These are phyloP conservation scores for Fraxinus americana DNA, from an alignment of 257 asterid species.

Conservation along the genomic window DNA sequence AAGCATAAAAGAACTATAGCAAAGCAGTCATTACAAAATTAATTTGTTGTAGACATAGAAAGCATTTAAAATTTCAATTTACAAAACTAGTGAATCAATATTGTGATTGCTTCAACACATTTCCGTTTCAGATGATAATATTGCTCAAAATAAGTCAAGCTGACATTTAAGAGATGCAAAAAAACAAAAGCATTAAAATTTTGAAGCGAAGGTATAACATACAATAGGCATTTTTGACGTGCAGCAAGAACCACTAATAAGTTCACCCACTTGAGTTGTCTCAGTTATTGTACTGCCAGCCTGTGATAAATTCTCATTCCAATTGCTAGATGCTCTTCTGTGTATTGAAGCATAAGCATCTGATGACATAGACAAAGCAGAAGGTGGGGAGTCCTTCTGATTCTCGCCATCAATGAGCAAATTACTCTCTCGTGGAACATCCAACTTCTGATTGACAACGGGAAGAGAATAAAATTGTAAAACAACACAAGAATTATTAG, in stretches of 20 bases:
- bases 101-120: slow-evolving; percentile 18
- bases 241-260: slow-evolving; percentile 68
- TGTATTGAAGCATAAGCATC: slow-evolving; percentile 31
- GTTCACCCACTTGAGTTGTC: slow-evolving; percentile 82
- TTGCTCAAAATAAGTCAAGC: slow-evolving; percentile 18
- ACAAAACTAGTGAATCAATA: background rate
- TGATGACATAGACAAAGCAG: slow-evolving; percentile 45
- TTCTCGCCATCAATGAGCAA: slow-evolving; percentile 52
- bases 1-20: slow-evolving; percentile 12
- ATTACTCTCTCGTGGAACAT: slow-evolving; percentile 55
- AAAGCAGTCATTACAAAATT: background rate
- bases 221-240: slow-evolving; percentile 68
- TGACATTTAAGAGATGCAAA: slow-evolving; percentile 10
- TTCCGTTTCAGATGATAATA: slow-evolving; percentile 12
- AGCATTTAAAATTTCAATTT: background rate
- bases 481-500: slow-evolving; percentile 20
- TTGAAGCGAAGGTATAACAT: slow-evolving; percentile 40
- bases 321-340: slow-evolving; percentile 70
- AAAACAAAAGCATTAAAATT: slow-evolving; percentile 18
- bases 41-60: too few species aligned
- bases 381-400: slow-evolving; percentile 58
- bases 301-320: slow-evolving; percentile 84
- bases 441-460: slow-evolving; percentile 68
- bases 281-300: slow-evolving; percentile 81
- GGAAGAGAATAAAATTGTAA: slow-evolving; percentile 27